phyloP scores from a whole-genome alignment of 768 basidiomycete species.

The Tricholoma flavovirens region DNA sequence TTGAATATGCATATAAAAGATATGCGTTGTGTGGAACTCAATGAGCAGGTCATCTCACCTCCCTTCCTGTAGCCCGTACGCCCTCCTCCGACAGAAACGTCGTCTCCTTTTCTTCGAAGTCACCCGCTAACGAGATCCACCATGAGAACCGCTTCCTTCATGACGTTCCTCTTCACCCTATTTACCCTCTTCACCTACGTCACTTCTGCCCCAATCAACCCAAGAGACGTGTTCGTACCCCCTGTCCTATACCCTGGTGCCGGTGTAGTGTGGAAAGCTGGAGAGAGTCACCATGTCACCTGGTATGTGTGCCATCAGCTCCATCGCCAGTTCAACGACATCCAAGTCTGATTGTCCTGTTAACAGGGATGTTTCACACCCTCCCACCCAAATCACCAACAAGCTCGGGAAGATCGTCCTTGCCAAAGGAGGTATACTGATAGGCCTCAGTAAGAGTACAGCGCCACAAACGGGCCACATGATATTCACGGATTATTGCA shows the following conservation, averaged over 20 bases:
- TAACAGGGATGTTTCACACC: constrained; percentile 32
- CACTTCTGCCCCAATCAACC: constrained; percentile 25
- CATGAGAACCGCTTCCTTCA: constrained; percentile 10
- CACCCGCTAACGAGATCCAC: constrained; percentile 6
- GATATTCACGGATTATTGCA: constrained; percentile 12
- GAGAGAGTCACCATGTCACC: constrained; percentile 33
- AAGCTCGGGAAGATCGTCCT: constrained; percentile 36
- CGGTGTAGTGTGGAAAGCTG: constrained; percentile 35
- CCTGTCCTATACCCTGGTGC: constrained; percentile 31
- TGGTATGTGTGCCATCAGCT: constrained; percentile 30
- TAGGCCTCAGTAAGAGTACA: constrained; percentile 23
- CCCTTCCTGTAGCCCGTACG: not conserved
- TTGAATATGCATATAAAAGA: not conserved
- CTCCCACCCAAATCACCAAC: constrained; percentile 46
- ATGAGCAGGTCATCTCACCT: not conserved
- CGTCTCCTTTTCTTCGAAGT: not conserved
- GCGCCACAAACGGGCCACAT: not conserved
- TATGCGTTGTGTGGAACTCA: not conserved
- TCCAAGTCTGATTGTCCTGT: not conserved
- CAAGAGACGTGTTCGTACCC: constrained; percentile 47
- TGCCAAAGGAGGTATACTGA: constrained; percentile 25
- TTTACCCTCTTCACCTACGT: constrained; percentile 21
- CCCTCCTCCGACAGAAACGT: not conserved
- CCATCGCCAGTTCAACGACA: not conserved
- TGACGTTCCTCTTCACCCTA: constrained; percentile 15